Conservation (phyloP, 2,329 filamentous ascomycete species). For the Myriangium duriaei region DNA sequence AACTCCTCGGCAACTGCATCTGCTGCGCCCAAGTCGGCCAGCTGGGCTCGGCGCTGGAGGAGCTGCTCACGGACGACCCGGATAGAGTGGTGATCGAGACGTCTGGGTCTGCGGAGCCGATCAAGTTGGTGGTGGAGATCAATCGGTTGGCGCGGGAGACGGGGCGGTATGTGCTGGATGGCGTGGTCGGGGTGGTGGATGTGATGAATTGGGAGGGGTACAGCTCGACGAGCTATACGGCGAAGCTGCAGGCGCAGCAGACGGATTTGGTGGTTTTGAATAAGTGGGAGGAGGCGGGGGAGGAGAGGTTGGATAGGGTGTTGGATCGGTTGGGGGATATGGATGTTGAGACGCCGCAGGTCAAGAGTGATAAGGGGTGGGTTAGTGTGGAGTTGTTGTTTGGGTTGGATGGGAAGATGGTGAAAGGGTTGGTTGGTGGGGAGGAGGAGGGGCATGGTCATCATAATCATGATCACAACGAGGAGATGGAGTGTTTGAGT, state of each 20-base stretch:
- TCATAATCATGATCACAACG: conserved; percentile 48
- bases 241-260: conserved; percentile 74
- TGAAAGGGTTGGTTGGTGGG: conserved; percentile 32
- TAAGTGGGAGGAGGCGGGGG: conserved; percentile 72
- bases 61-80: conserved; percentile 53
- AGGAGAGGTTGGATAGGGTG: conserved; percentile 63
- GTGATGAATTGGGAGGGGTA: conserved; percentile 94
- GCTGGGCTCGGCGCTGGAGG: conserved; percentile 64
- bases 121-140: conserved; percentile 81
- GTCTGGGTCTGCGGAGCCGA: conserved; percentile 67
- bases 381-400: conserved; percentile 72
- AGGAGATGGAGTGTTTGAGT: conserved; percentile 83
- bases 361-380: conserved; percentile 71
- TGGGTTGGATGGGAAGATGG: conserved; percentile 74
- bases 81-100: conserved; percentile 93
- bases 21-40: conserved; percentile 97
- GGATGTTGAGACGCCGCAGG: conserved; percentile 62
- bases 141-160: conserved; percentile 65
- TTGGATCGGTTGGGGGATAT: conserved; percentile 69
- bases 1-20: conserved; percentile 93
- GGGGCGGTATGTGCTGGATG: conserved; percentile 62
- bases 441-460: conserved; percentile 21
- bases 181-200: conserved; percentile 80
- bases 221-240: conserved; percentile 80
- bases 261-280: conserved; percentile 87